These are phyloP conservation scores for Hyaloscypha hepaticicola DNA, from an alignment of 495 filamentous ascomycete species.

Conservation along the genomic window DNA sequence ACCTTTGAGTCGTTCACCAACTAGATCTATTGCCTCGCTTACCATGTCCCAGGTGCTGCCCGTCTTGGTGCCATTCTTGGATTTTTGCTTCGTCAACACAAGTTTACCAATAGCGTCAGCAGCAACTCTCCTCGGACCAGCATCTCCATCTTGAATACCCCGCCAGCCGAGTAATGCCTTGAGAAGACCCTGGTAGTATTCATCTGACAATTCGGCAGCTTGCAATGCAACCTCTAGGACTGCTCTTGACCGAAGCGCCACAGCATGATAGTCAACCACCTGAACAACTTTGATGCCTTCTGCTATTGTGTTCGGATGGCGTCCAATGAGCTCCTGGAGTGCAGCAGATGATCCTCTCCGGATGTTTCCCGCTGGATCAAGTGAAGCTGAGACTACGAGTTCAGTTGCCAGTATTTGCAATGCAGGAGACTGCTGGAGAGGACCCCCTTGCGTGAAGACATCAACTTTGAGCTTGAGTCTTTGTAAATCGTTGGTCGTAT, in stretches of 20 bases:
- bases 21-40: not conserved
- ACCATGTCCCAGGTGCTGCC: not conserved
- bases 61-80: not conserved
- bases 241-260: constrained; percentile 80
- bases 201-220: constrained; percentile 58
- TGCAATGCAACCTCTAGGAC: constrained; percentile 70
- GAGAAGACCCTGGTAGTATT: constrained; percentile 70
- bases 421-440: constrained; percentile 43
- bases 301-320: constrained; percentile 80
- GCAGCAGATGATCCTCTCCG: constrained; percentile 89
- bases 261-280: constrained; percentile 87
- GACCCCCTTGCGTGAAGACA: constrained; percentile 29
- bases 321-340: constrained; percentile 88
- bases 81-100: constrained; percentile 4
- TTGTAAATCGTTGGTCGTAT: constrained; percentile 75
- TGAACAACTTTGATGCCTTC: constrained; percentile 85
- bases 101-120: constrained; percentile 66
- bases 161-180: constrained; percentile 81
- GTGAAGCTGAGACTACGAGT: constrained; percentile 75
- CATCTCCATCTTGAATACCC: constrained; percentile 76
- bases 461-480: constrained; percentile 47
- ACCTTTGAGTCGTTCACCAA: constrained; percentile 2
- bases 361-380: constrained; percentile 92
- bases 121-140: constrained; percentile 66
- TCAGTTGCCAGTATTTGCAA: constrained; percentile 77